phyloP scores from a whole-genome alignment of 2,329 filamentous ascomycete species.

The Sarocladiaceae sp. region DNA sequence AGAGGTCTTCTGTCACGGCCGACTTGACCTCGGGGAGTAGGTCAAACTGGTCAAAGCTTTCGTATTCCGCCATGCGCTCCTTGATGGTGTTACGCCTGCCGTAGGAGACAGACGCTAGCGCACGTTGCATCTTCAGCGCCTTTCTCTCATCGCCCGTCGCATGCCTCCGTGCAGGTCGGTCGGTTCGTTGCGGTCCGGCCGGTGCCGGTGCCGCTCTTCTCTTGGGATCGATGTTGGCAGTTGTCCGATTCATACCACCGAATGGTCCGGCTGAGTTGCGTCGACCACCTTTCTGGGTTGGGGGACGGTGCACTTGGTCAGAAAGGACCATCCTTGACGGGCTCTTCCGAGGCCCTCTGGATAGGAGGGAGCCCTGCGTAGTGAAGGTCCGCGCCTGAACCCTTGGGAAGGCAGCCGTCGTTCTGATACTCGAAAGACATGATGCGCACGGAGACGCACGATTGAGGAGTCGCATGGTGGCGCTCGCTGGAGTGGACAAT shows the following conservation, averaged over 20 bases:
- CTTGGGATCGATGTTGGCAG: constrained; percentile 31
- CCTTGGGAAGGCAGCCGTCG: constrained; percentile 11
- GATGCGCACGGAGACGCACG: constrained; percentile 17
- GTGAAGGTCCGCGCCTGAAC: constrained; percentile 23
- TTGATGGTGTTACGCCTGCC: constrained; percentile 50
- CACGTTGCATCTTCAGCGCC: constrained; percentile 89
- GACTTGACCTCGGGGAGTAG: constrained; percentile 66
- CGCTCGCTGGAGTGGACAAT: neutral
- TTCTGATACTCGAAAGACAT: constrained; percentile 12
- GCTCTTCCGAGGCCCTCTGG: constrained; percentile 24
- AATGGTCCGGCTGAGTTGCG: constrained; percentile 42
- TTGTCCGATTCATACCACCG: constrained; percentile 49
- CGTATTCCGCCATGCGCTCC: constrained; percentile 56
- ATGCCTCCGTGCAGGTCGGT: constrained; percentile 26
- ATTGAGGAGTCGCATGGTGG: constrained; percentile 8
- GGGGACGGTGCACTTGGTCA: constrained; percentile 40
- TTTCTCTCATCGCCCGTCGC: constrained; percentile 44
- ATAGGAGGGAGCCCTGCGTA: constrained; percentile 29
- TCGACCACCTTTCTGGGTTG: constrained; percentile 23
- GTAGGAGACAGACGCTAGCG: constrained; percentile 72
- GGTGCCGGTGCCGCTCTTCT: constrained; percentile 16
- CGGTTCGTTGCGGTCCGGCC: constrained; percentile 5
- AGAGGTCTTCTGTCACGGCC: constrained; percentile 64
- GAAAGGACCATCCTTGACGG: constrained; percentile 55
- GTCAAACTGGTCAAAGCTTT: constrained; percentile 75